Conservation (phyloP, 1,139 yeast genomes). For the Saccharomycopsis crataegensis region DNA sequence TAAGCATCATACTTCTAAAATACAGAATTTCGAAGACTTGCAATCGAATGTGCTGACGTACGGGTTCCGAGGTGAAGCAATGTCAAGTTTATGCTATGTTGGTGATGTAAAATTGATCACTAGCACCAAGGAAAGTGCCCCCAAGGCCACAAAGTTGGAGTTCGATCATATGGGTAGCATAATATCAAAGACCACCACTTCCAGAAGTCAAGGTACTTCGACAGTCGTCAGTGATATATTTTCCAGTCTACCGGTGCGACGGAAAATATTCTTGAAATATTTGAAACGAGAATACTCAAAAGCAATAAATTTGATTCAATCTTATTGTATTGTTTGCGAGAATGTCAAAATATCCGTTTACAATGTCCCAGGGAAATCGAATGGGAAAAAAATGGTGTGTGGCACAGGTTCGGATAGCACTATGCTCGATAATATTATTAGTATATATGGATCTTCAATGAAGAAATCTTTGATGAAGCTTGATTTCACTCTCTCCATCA, state of each 20-base stretch:
- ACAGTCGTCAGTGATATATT: slow-evolving; percentile 48
- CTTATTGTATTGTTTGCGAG: slow-evolving; percentile 57
- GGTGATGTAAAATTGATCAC: slow-evolving; percentile 52
- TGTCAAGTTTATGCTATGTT: slow-evolving; percentile 63
- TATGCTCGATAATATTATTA: slow-evolving; percentile 49
- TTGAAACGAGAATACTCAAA: slow-evolving; percentile 65
- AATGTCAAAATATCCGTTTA: slow-evolving; percentile 52
- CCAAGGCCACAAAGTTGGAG: slow-evolving; percentile 48
- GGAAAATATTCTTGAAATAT: slow-evolving; percentile 63
- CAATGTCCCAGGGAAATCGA: slow-evolving; percentile 35
- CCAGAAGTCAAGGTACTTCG: slow-evolving; percentile 57
- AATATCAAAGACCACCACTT: slow-evolving; percentile 31
- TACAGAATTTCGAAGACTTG: slow-evolving; percentile 46
- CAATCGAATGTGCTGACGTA: slow-evolving; percentile 43
- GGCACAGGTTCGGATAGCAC: slow-evolving; percentile 29
- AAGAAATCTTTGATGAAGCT: slow-evolving; percentile 49
- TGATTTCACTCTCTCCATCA: slow-evolving; percentile 29
- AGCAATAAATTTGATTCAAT: slow-evolving; percentile 53
- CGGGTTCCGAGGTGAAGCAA: slow-evolving; percentile 85
- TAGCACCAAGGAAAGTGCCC: slow-evolving; percentile 41
- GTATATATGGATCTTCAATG: slow-evolving; percentile 64
- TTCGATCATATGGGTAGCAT: slow-evolving; percentile 51
- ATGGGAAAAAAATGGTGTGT: slow-evolving; percentile 44
- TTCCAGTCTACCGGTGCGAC: slow-evolving; percentile 62
- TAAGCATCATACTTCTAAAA: slow-evolving; percentile 78